These are phyloP conservation scores for Andrographis paniculata DNA, from an alignment of 305 asterid species.

Conservation along the genomic window DNA sequence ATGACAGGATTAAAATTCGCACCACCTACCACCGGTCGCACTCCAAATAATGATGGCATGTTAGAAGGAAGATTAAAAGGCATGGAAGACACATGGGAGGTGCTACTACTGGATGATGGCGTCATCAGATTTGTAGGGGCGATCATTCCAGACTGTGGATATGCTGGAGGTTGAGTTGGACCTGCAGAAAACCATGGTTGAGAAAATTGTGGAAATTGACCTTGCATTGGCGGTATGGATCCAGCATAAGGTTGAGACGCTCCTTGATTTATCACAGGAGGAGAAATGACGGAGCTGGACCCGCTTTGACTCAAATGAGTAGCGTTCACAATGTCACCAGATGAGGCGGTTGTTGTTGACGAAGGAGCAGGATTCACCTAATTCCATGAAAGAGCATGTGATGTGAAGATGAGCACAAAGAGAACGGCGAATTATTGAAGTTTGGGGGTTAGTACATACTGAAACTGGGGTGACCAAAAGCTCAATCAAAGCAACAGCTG, in stretches of 20 bases:
- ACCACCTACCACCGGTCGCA: conserved; percentile 32
- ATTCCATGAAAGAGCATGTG: conserved; percentile 9
- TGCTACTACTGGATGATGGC: conserved; percentile 25
- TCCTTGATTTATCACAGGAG: conserved; percentile 38
- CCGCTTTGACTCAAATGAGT: conserved; percentile 26
- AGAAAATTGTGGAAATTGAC: conserved; percentile 44
- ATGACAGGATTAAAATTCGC: conserved; percentile 39
- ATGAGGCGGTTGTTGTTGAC: conserved; percentile 30
- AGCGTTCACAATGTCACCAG: conserved; percentile 24
- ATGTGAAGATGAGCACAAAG: conserved; percentile 8
- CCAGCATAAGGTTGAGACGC: conserved; percentile 32
- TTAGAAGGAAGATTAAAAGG: conserved; percentile 31
- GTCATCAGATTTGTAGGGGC: conserved; percentile 27
- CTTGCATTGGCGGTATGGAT: conserved; percentile 34
- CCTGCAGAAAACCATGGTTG: conserved; percentile 56
- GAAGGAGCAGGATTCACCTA: conserved; percentile 52
- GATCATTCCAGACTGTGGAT: conserved; percentile 27
- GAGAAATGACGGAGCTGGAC: conserved; percentile 21
- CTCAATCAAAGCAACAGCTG: conserved; percentile 82
- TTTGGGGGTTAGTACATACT: conserved; percentile 36
- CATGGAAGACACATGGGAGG: conserved; percentile 32
- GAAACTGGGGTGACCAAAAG: conserved; percentile 72
- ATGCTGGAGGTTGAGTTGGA: conserved; percentile 29
- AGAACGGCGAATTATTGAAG: conserved; percentile 3
- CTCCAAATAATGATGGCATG: conserved; percentile 41